Evolutionary conservation across 345 rosid species (phyloP), one percentile per base, ranked within the genome.

Genomic region (Excoecaria agallocha): DNA sequence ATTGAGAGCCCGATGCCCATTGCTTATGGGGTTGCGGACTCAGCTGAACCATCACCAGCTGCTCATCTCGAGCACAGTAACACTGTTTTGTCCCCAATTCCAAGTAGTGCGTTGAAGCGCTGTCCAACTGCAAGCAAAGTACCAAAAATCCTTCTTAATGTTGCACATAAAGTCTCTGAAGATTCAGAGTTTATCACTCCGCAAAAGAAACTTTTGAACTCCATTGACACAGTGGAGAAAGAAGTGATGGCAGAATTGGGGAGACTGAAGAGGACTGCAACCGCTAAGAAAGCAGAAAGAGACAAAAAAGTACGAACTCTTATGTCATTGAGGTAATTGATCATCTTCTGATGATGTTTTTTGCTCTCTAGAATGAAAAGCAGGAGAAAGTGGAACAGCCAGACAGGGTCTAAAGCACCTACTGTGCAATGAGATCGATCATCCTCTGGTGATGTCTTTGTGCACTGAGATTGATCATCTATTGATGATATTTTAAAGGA

Each of bases 201-300:
- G 0, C 93, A 95, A 83, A 95, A 85, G 85, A 95, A 91, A 59
- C 91, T 95, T 6, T 78, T 92, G 72, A 81, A 89, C 76, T 87
- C 97, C 39, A 90, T 95, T 24, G 98, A 95, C 80, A 79, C 79
- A n/a, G 92, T 93, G 5, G 92, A 86, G 84, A 85, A 89, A 68
- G 89, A 80, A 35, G 96, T 95, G 41, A 87, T 83, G 92, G 89
- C 87, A 66, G 97, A 91, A 72, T 73, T 93, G 68, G 80, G 77
- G 73, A 93, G 82, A 56, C 62, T 95, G 68, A 89, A 88, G 80
- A 84, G 84, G 85, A 95, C 92, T 12, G 94, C 97, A 3, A 81
- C 51, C 3, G 97, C 98, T 0, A 90, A 80, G 76, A 86, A 72
- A 73, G 92, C 82, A 7, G 96, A 88, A 66, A 78, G 90, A 71